Evolutionary conservation across 2,329 filamentous ascomycete genomes (phyloP), one percentile per base, ranked within the genome.

Genomic region (Davidsoniella virescens): DNA sequence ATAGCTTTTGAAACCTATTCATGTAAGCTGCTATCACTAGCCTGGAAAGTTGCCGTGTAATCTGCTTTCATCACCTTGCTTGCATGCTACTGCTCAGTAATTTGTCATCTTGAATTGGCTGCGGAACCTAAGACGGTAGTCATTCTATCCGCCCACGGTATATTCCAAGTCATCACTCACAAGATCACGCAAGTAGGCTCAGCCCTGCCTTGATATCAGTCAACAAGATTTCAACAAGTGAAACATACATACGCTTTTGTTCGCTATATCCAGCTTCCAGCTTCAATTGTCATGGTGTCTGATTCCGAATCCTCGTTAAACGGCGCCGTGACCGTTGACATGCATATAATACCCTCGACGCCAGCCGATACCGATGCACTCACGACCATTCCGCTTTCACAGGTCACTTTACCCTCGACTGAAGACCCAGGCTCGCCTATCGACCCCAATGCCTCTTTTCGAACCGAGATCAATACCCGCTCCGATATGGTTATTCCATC

Each of bases 321-420:
- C 40, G 37, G 39, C 40, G 16, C 36, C 9, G 29, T 20, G 25
- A 41, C 14, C 18, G 12, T 41, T 33, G 25, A 44, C n/a, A 42
- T 26, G 20, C 51, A 36, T 17, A 40, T 29, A 14, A 41, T 44
- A 20, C 48, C 40, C 17, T 42, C 41, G n/a, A 44, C 51, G 23
- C 46, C 47, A 5, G 23, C 25, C 29, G 45, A 52, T n/a, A 10
- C 44, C n/a, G 50, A 48, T 7, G 44, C 39, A 17, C 44, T 44
- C 8, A 37, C 39, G n/a, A 18, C 45, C 5, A 33, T 37, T 5
- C 41, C 45, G 14, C 23, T 38, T 25, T 75, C 73, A 14, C 73
- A 77, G 54, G 64, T 69, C 36, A 74, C 73, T 17, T 64, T 78
- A n/a, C 70, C 72, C 9, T 75, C 73, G 1, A 78, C 75, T n/a